Evolutionary conservation across 371 early-diverging fungal species (phyloP), one percentile per base, ranked within the genome.

Genomic region (Parasitella parasitica): DNA sequence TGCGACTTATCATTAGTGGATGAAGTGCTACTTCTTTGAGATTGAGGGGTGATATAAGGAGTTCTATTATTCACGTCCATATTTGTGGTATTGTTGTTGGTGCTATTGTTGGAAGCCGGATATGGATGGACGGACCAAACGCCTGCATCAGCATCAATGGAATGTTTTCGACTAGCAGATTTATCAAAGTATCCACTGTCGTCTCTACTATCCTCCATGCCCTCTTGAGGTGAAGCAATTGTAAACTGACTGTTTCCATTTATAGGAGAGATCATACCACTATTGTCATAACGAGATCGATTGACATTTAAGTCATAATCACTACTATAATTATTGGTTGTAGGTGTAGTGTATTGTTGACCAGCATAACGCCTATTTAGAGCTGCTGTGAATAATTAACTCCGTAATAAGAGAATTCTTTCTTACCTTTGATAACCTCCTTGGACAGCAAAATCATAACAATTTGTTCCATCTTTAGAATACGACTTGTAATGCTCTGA

Each of bases 391-490:
- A 43, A 61, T 22, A 16, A 5, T 26, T 1, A n/a, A 38, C 56
- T 39, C 39, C 39, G 39, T 55, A 39, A 54, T 54, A 46, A 4
- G 11, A 36, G 9, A 43, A 22, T 12, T 9, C 46, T n/a, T 2
- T 26, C n/a, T 48, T 63, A 63, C 64, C 64, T 63, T 38, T 49
- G 55, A 66, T 66, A 43, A 48, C 54, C 43, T 46, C 50, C 59
- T 34, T 61, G 52, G 11, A 61, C 46, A 53, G 65, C 67, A 57
- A 67, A 63, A 55, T 67, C 68, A 43, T 62, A 57, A 41, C 54
- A 67, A 37, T 43, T 61, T 4, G 67, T 67, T 13, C 67, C 67
- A 32, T 67, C 63, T 55, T 67, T 63, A 26, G 63, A 57, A 55
- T 67, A 67, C n/a, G 54, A 63, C 43, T 50, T 54, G 43, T 67